phyloP scores from a whole-genome alignment of 2,329 filamentous ascomycete species.

The Trematosphaeria pertusa region DNA sequence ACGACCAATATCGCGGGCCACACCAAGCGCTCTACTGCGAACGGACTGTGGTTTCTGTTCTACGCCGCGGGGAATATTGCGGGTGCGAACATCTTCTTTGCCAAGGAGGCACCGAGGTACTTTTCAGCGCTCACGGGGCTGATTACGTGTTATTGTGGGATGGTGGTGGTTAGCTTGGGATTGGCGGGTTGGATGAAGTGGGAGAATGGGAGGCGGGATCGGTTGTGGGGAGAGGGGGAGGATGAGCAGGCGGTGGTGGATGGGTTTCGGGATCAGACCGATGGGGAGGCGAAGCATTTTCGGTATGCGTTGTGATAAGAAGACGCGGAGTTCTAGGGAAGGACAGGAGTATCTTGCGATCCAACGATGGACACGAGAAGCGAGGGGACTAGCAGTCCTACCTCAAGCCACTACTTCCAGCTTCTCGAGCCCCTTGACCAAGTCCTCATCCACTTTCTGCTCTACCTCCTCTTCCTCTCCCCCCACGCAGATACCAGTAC shows the following conservation, averaged over 20 bases:
- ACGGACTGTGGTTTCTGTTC: constrained; percentile 59
- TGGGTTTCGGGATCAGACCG: constrained; percentile 46
- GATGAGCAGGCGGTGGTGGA: constrained; percentile 40
- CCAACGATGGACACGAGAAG: neutral
- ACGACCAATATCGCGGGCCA: constrained; percentile 55
- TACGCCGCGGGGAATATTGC: constrained; percentile 59
- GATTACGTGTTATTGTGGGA: constrained; percentile 53
- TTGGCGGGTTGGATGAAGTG: constrained; percentile 40
- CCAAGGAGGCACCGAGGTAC: constrained; percentile 53
- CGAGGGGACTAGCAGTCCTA: neutral
- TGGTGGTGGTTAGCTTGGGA: constrained; percentile 43
- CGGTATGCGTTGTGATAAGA: constrained; percentile 39
- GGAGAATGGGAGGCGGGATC: constrained; percentile 42
- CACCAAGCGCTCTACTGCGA: constrained; percentile 59
- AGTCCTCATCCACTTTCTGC: neutral
- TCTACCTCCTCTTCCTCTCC: neutral
- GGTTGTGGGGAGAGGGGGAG: constrained; percentile 33
- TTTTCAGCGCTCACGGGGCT: constrained; percentile 54
- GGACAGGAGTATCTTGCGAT: neutral
- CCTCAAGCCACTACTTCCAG: constrained; percentile 5
- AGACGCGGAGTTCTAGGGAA: neutral
- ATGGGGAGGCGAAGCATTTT: constrained; percentile 41
- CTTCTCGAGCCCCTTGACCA: constrained; percentile 8
- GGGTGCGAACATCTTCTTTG: constrained; percentile 57
- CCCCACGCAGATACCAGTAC: constrained; percentile 35